A percentile compares a stretch with the other conserved stretches of the same genome.
Evolutionary conservation across 306 rosid species (phyloP).

Genomic region (Cucurbita maxima): DNA sequence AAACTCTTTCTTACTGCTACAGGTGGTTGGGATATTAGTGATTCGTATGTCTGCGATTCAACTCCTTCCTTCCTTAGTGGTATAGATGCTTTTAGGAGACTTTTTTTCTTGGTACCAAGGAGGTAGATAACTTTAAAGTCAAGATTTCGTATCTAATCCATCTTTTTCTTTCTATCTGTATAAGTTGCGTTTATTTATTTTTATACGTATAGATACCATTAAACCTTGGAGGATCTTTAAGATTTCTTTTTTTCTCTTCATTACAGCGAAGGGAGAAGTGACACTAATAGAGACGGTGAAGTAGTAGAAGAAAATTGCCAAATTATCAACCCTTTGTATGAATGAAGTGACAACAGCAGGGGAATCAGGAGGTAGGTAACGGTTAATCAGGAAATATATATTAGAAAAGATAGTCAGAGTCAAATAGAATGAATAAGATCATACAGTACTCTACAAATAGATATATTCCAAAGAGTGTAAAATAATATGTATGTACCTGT

Average conservation of each 20-base stretch:
- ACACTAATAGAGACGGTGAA: neutral
- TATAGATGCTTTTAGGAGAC: neutral
- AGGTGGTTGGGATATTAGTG: neutral
- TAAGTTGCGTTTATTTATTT: neutral
- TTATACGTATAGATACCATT: neutral
- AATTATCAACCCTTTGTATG: neutral
- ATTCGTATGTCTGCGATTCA: neutral
- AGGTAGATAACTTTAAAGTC: neutral
- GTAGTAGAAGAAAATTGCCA: neutral
- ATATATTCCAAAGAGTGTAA: neutral
- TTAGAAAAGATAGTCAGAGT: neutral
- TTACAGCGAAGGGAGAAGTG: neutral
- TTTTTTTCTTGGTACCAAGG: neutral
- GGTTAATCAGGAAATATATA: neutral
- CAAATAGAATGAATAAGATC: neutral
- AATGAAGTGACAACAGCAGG: neutral
- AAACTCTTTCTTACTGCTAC: neutral
- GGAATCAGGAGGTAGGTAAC: neutral
- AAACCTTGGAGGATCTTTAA: neutral
- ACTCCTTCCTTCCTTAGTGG: neutral
- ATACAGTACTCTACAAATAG: neutral
- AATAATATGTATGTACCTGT: slow-evolving; percentile 48
- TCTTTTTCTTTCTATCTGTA: neutral
- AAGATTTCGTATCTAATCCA: neutral
- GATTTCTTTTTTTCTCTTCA: neutral